Conservation (phyloP, 345 rosid genomes). For the Populus ilicifolia region DNA sequence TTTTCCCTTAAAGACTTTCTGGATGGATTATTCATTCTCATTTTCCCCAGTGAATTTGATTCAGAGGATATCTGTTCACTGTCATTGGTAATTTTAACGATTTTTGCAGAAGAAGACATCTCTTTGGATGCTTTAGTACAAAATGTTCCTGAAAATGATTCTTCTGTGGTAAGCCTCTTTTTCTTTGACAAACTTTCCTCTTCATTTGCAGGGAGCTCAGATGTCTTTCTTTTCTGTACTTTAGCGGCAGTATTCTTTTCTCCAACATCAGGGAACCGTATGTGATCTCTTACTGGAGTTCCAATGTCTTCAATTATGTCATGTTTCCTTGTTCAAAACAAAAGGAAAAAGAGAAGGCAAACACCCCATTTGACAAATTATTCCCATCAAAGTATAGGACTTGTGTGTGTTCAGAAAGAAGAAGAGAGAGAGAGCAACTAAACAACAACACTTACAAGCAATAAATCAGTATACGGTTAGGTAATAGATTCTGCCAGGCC, state of each 20-base stretch:
- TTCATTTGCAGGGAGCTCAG: slow-evolving; percentile 31
- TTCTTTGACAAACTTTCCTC: slow-evolving; percentile 32
- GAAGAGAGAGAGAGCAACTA: neutral
- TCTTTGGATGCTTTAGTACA: slow-evolving; percentile 23
- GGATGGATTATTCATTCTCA: slow-evolving; percentile 30
- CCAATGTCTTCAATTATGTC: slow-evolving; percentile 53
- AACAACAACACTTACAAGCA: slow-evolving; percentile 58
- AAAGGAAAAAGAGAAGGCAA: neutral
- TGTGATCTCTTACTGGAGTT: slow-evolving; percentile 76
- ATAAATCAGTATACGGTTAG: slow-evolving; percentile 70
- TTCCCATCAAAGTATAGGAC: neutral
- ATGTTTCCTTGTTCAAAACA: slow-evolving; percentile 54
- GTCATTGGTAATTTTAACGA: slow-evolving; percentile 36
- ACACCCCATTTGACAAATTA: slow-evolving; percentile 15
- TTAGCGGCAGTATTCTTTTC: slow-evolving; percentile 37
- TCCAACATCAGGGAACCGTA: slow-evolving; percentile 56
- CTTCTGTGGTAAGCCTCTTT: slow-evolving; percentile 28
- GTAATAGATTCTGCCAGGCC: slow-evolving; percentile 81
- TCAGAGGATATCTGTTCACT: slow-evolving; percentile 33
- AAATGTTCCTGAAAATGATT: slow-evolving; percentile 23
- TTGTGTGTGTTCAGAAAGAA: neutral
- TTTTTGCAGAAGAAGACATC: slow-evolving; percentile 26
- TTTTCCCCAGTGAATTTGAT: slow-evolving; percentile 31
- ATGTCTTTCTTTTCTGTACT: slow-evolving; percentile 33
- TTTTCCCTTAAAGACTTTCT: slow-evolving; percentile 32